phyloP scores from a whole-genome alignment of 2,329 filamentous ascomycete species.

The Exophiala lecanii-corni region DNA sequence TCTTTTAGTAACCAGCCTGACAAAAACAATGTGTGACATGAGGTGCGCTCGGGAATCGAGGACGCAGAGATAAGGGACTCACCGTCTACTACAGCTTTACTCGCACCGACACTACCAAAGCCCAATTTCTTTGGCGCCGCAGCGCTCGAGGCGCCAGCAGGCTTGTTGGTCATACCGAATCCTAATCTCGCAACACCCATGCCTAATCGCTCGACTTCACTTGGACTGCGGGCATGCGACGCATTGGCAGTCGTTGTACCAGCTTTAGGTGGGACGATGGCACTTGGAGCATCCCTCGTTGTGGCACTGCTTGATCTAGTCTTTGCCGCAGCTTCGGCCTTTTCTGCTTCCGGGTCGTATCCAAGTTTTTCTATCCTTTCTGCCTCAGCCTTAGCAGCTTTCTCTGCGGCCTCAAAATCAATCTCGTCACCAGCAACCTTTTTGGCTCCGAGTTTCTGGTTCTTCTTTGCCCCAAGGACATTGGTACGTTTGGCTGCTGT shows the following conservation, averaged over 20 bases:
- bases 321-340: conserved; percentile 41
- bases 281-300: conserved; percentile 60
- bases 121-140: conserved; percentile 68
- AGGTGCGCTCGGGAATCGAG: conserved; percentile 25
- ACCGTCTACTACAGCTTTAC: conserved; percentile 68
- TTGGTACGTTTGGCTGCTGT: conserved; percentile 70
- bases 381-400: conserved; percentile 94
- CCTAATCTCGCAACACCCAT: conserved; percentile 83
- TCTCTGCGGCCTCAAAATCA: conserved; percentile 96
- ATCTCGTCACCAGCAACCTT: conserved; percentile 77
- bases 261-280: conserved; percentile 60
- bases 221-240: conserved; percentile 53
- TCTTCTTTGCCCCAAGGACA: conserved; percentile 81
- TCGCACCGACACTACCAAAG: conserved; percentile 78
- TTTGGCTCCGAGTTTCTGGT: conserved; percentile 81
- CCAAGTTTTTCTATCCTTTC: conserved; percentile 93
- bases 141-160: conserved; percentile 38
- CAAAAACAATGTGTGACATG: conserved; percentile 38
- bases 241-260: conserved; percentile 57
- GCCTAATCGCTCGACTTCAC: conserved; percentile 81
- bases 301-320: conserved; percentile 34
- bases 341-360: conserved; percentile 88
- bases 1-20: conserved; percentile 1
- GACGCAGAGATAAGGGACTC: conserved; percentile 29
- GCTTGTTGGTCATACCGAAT: conserved; percentile 75